A percentile compares a stretch with the other conserved stretches of the same genome.
Evolutionary conservation across 164 flowering plant genomes (phyloP).

Genomic region (Liriodendron chinense): DNA sequence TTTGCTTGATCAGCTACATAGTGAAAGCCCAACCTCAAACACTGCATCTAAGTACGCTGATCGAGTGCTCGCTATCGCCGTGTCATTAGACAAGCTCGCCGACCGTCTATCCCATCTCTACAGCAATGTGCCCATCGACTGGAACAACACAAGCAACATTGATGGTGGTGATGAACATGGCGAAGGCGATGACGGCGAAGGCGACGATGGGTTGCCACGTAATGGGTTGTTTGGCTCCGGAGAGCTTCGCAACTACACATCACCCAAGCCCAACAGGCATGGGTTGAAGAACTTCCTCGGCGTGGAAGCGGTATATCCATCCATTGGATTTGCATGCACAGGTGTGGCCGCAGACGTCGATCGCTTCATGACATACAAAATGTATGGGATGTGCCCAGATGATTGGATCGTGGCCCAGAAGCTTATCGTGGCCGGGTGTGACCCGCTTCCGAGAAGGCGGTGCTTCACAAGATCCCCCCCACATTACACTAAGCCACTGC

Average conservation of each 20-base stretch:
- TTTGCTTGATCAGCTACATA: conserved; percentile 29
- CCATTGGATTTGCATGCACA: conserved; percentile 31
- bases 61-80: conserved; percentile 29
- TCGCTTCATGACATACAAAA: conserved; percentile 33
- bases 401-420: conserved; percentile 38
- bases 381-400: conserved; percentile 32
- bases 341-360: conserved; percentile 17
- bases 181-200: conserved; percentile 27
- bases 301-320: conserved; percentile 29
- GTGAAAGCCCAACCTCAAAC: conserved; percentile 19
- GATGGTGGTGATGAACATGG: conserved; percentile 13
- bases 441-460: conserved; percentile 39
- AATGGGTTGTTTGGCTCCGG: conserved; percentile 18
- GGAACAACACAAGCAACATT: conserved; percentile 20
- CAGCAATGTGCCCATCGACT: conserved; percentile 6
- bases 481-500: conserved; percentile 26
- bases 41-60: conserved; percentile 17
- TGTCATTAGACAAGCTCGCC: conserved; percentile 36
- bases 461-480: conserved; percentile 40
- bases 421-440: conserved; percentile 36
- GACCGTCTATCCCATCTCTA: conserved; percentile 15
- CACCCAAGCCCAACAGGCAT: conserved; percentile 31
- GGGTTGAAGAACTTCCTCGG: conserved; percentile 39
- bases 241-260: conserved; percentile 32
- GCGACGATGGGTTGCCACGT: conserved; percentile 13